phyloP scores from a whole-genome alignment of 768 basidiomycete genomes.

The Udeniomyces megalosporus region DNA sequence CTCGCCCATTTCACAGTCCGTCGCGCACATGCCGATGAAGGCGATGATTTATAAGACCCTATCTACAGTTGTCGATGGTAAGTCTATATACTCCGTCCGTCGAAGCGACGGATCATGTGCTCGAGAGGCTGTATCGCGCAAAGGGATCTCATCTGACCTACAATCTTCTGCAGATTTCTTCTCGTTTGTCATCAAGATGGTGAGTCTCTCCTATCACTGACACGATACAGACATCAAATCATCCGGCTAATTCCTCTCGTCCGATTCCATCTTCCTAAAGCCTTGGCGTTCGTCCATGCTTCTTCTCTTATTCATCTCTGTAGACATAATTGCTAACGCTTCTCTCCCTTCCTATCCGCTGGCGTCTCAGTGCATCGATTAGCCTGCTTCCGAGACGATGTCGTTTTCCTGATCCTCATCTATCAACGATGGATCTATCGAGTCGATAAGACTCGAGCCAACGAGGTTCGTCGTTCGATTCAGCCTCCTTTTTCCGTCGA shows the following conservation, averaged over 20 bases:
- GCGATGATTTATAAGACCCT: constrained; percentile 86
- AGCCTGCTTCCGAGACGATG: constrained; percentile 37
- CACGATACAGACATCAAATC: constrained; percentile 49
- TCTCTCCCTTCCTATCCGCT: background rate
- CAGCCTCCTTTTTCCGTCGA: too few species aligned
- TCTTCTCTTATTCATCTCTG: too few species aligned
- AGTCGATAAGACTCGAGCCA: constrained; percentile 80
- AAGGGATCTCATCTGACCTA: too few species aligned
- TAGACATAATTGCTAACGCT: background rate
- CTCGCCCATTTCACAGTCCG: too few species aligned
- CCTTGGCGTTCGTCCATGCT: too few species aligned
- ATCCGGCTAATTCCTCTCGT: constrained; percentile 23
- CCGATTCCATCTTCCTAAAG: too few species aligned
- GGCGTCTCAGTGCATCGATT: constrained; percentile 36
- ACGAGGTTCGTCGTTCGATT: constrained; percentile 38
- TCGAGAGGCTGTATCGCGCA: too few species aligned
- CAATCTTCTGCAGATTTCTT: too few species aligned
- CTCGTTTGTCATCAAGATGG: constrained; percentile 54
- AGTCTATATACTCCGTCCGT: too few species aligned
- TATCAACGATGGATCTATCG: constrained; percentile 93
- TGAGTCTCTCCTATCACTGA: too few species aligned
- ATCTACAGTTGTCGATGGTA: constrained; percentile 49
- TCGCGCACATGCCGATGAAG: constrained; percentile 34
- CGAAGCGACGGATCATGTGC: too few species aligned
- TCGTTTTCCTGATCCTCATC: constrained; percentile 57